Percentiles rank a stretch among this genome's conserved stretches.
Conservation (phyloP, 768 basidiomycete genomes). For the Cubamyces sp. region DNA sequence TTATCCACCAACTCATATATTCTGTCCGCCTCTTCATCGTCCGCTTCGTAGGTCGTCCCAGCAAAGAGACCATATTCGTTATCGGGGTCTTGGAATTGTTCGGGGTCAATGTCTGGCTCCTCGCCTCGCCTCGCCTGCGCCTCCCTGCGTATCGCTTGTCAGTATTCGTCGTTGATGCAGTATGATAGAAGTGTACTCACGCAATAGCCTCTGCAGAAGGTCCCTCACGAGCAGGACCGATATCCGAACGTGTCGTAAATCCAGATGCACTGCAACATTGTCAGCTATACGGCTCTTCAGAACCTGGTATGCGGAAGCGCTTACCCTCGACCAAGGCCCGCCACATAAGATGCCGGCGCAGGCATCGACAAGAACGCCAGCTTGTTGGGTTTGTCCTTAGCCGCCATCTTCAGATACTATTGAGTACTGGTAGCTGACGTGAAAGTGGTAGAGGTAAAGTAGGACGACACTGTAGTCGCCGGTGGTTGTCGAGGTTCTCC, state of each 20-base stretch:
- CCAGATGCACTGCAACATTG: constrained; percentile 75
- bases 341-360: constrained; percentile 96
- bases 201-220: constrained; percentile 91
- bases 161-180: not conserved
- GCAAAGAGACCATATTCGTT: constrained; percentile 97
- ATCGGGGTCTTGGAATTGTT: constrained; percentile 95
- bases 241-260: constrained; percentile 98
- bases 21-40: constrained; percentile 96
- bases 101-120: constrained; percentile 85
- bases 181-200: constrained; percentile 41
- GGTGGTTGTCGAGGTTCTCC: constrained; percentile 9
- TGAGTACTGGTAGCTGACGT: not conserved
- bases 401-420: constrained; percentile 39
- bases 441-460: not conserved
- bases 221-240: constrained; percentile 95
- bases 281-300: constrained; percentile 15
- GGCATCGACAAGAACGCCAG: constrained; percentile 89
- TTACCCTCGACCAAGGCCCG: constrained; percentile 96
- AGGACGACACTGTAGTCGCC: not conserved
- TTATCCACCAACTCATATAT: constrained; percentile 94
- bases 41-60: constrained; percentile 93
- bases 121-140: constrained; percentile 87
- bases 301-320: constrained; percentile 32
- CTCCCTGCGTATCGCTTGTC: constrained; percentile 55
- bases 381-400: constrained; percentile 69